phyloP scores from a whole-genome alignment of 768 basidiomycete species.

The Trametes villosa region DNA sequence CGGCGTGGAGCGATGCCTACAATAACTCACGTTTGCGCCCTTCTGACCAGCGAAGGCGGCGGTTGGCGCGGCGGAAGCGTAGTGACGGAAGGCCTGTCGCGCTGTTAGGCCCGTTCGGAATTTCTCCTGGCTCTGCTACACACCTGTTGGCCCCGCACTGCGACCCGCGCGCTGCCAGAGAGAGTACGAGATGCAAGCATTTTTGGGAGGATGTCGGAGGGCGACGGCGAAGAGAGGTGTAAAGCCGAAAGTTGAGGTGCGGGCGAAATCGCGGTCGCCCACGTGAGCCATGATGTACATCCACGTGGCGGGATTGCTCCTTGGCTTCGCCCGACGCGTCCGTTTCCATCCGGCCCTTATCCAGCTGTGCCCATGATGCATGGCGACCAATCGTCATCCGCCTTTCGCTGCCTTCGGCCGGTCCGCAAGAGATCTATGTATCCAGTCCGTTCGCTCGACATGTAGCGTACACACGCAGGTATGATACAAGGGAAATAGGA shows the following conservation, averaged over 20 bases:
- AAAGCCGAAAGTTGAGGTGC: conserved; percentile 27
- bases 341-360: conserved; percentile 1
- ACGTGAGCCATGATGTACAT: conserved; percentile 32
- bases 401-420: no score
- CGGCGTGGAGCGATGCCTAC: neutral
- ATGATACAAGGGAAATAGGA: conserved; percentile 5
- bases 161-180: conserved; percentile 57
- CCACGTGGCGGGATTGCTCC: conserved; percentile 22
- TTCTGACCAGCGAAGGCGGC: conserved; percentile 92
- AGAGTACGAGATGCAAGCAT: conserved; percentile 69
- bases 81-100: conserved; percentile 58
- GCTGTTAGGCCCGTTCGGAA: neutral
- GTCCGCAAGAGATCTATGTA: neutral
- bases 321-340: conserved; percentile 9
- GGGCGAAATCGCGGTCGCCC: conserved; percentile 24
- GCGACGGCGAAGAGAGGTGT: conserved; percentile 27
- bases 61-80: conserved; percentile 78
- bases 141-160: conserved; percentile 55
- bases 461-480: conserved; percentile 2
- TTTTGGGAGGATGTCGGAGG: conserved; percentile 32
- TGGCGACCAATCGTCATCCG: no score
- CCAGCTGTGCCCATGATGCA: neutral
- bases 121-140: conserved; percentile 21
- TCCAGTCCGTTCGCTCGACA: neutral
- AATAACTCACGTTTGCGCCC: conserved; percentile 75